These are phyloP conservation scores for Taiozyma sp. DNA, from an alignment of 1,139 yeast genomes.

Conservation along the genomic window DNA sequence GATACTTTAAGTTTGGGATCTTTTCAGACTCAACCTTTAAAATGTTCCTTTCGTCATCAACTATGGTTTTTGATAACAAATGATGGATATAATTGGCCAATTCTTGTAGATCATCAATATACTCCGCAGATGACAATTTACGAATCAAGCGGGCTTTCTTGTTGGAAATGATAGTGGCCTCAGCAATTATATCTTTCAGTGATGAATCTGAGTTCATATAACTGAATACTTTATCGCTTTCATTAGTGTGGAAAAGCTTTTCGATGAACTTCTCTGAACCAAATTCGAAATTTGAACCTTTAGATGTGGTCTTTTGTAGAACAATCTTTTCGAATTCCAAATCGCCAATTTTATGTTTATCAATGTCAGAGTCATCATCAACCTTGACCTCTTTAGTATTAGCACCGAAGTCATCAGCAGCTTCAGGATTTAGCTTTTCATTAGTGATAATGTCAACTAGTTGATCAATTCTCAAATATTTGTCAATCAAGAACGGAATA, in stretches of 20 bases:
- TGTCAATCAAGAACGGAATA: constrained; percentile 66
- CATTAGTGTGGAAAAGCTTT: constrained; percentile 27
- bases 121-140: constrained; percentile 15
- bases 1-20: constrained; percentile 5
- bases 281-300: constrained; percentile 25
- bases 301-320: constrained; percentile 29
- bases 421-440: constrained; percentile 17
- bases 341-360: constrained; percentile 36
- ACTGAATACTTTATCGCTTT: constrained; percentile 20
- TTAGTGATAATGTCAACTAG: constrained; percentile 41
- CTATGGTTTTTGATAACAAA: constrained; percentile 10
- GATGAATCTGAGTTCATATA: constrained; percentile 20
- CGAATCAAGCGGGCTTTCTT: constrained; percentile 15
- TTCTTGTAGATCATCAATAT: constrained; percentile 9
- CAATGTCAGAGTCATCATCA: not conserved
- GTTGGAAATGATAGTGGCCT: constrained; percentile 15
- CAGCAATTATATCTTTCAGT: constrained; percentile 17
- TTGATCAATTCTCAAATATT: constrained; percentile 57
- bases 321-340: constrained; percentile 49
- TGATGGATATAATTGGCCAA: constrained; percentile 3
- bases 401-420: constrained; percentile 21
- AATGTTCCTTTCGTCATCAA: constrained; percentile 14
- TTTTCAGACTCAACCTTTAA: constrained; percentile 3
- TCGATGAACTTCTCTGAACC: constrained; percentile 35
- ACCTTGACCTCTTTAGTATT: constrained; percentile 1